phyloP scores from a whole-genome alignment of 73 alveolate genomes.

The Symbiodinium natans region DNA sequence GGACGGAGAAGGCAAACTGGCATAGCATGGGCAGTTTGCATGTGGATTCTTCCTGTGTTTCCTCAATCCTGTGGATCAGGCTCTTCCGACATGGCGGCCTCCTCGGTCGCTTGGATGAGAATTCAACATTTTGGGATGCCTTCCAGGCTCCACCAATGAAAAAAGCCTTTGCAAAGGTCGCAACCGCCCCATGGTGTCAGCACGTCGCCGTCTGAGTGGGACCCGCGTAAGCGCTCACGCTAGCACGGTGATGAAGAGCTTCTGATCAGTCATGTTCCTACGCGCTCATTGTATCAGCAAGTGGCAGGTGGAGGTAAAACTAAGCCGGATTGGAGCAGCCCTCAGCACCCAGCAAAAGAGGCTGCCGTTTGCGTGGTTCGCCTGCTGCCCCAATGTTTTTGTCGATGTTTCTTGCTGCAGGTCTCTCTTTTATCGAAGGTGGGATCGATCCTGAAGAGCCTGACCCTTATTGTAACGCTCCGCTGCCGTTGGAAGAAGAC shows the following conservation, averaged over 20 bases:
- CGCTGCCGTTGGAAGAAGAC: background rate
- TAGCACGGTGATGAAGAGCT: background rate
- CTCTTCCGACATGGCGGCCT: background rate
- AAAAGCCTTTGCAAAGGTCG: background rate
- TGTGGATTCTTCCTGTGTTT: too few relatives aligned
- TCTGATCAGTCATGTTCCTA: too few relatives aligned
- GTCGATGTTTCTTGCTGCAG: background rate
- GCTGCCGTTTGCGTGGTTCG: too few relatives aligned
- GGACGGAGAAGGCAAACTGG: background rate
- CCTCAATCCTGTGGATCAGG: background rate
- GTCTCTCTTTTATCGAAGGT: background rate
- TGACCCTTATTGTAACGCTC: background rate
- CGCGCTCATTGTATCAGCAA: background rate
- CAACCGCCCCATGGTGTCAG: background rate
- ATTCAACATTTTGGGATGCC: background rate
- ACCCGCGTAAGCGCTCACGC: background rate
- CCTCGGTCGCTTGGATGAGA: background rate
- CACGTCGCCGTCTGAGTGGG: background rate
- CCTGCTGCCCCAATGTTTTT: background rate
- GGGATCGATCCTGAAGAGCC: background rate
- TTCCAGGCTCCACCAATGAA: background rate
- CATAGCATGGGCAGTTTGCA: background rate
- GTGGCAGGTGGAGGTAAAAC: conserved; percentile 51
- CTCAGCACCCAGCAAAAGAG: background rate
- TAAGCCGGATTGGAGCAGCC: conserved; percentile 45